These are phyloP conservation scores for Komagataella phaffii DNA, from an alignment of 805 yeast genomes.

Conservation along the genomic window DNA sequence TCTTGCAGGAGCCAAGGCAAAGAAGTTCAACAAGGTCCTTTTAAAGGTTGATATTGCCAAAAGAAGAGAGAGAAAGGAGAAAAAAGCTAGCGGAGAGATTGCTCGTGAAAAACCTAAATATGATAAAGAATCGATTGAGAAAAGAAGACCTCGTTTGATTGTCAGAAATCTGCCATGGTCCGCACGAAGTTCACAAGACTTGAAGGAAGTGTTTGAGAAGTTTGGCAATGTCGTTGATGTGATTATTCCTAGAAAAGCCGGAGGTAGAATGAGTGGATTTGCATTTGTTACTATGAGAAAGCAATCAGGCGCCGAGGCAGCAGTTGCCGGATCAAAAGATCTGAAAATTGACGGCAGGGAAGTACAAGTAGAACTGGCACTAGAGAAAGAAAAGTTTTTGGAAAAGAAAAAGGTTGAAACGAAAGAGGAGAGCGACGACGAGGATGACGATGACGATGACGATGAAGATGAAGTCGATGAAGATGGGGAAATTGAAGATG, in stretches of 20 bases:
- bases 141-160: constrained; percentile 77
- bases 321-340: constrained; percentile 63
- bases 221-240: constrained; percentile 86
- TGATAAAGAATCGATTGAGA: constrained; percentile 33
- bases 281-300: constrained; percentile 89
- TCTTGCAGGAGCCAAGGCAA: constrained; percentile 47
- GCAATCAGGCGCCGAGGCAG: constrained; percentile 61
- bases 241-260: constrained; percentile 74
- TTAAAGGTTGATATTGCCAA: constrained; percentile 81
- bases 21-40: constrained; percentile 50
- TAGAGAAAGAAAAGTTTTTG: constrained; percentile 81
- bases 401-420: constrained; percentile 31
- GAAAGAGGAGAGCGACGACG: constrained; percentile 23
- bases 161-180: constrained; percentile 96
- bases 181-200: constrained; percentile 59
- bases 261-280: constrained; percentile 88
- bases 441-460: constrained; percentile 24
- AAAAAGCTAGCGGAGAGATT: constrained; percentile 7
- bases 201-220: constrained; percentile 56
- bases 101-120: constrained; percentile 7
- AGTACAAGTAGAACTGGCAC: constrained; percentile 89
- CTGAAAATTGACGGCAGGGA: constrained; percentile 78
- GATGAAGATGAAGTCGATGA: constrained; percentile 20
- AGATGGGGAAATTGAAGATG: constrained; percentile 20
- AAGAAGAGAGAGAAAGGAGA: constrained; percentile 68